phyloP scores from a whole-genome alignment of 2,329 filamentous ascomycete species.

The Aspergillus hiratsukae region DNA sequence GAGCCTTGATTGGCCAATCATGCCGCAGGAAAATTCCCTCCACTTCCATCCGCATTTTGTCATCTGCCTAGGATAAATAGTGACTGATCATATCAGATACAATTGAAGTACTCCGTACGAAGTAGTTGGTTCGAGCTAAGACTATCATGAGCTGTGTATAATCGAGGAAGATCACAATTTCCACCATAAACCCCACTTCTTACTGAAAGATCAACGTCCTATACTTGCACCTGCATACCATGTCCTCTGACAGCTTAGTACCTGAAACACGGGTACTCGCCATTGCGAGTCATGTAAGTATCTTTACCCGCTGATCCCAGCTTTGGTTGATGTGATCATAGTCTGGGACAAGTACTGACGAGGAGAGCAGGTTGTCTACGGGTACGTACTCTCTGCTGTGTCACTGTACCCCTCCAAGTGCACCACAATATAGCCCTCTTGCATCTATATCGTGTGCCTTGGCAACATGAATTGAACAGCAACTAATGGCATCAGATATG shows the following conservation, averaged over 20 bases:
- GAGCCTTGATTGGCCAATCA: neutral
- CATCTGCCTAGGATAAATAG: too few species aligned
- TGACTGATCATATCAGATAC: neutral
- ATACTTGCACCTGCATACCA: slow-evolving; percentile 7
- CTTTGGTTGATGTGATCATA: neutral
- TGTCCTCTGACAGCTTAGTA: slow-evolving; percentile 40
- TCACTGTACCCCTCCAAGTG: slow-evolving; percentile 1
- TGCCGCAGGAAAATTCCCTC: neutral
- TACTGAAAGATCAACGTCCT: neutral
- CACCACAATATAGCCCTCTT: neutral
- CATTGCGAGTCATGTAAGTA: slow-evolving; percentile 83
- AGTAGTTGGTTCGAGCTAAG: neutral
- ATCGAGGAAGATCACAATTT: neutral
- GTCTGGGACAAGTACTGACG: neutral
- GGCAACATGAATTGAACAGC: slow-evolving; percentile 1
- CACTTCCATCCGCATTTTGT: neutral
- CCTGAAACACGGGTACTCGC: slow-evolving; percentile 71
- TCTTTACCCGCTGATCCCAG: neutral
- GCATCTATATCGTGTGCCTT: slow-evolving; percentile 4
- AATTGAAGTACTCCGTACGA: too few species aligned
- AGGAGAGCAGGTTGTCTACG: slow-evolving; percentile 53
- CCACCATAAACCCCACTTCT: neutral
- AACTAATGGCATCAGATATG: slow-evolving; percentile 61
- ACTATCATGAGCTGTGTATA: neutral
- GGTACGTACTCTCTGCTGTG: slow-evolving; percentile 8